These are phyloP conservation scores for Acacia acuminata DNA, from an alignment of 306 rosid genomes.

Conservation along the genomic window DNA sequence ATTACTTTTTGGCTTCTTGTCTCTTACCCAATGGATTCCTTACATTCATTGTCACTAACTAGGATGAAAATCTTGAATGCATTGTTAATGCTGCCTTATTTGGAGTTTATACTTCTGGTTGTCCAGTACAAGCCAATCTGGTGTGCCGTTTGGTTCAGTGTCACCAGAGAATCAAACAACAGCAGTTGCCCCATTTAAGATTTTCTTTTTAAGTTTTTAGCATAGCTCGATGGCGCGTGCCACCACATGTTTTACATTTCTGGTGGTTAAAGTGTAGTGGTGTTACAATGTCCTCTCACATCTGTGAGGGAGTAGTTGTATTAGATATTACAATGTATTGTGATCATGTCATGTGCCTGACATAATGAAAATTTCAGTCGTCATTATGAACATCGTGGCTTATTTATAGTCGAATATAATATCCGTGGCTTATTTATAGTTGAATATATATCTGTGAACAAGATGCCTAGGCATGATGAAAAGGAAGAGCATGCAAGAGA, in stretches of 20 bases:
- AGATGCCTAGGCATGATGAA: not conserved
- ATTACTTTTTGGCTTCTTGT: slow-evolving; percentile 26
- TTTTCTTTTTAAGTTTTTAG: not conserved
- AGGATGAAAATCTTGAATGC: slow-evolving; percentile 21
- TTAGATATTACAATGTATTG: not conserved
- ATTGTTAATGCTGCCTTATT: slow-evolving; percentile 24
- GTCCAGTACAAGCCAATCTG: not conserved
- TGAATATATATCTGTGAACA: not conserved
- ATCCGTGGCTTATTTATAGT: not conserved
- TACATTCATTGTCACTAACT: not conserved
- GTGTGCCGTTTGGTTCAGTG: not conserved
- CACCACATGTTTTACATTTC: not conserved
- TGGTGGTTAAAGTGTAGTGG: not conserved
- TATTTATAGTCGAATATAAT: not conserved
- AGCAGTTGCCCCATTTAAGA: not conserved
- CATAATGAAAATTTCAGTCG: not conserved
- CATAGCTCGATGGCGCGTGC: not conserved
- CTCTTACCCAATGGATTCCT: not conserved
- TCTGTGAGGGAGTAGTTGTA: not conserved
- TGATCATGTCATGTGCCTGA: not conserved
- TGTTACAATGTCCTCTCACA: not conserved
- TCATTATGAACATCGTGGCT: not conserved
- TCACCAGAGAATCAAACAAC: not conserved
- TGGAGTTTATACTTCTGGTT: not conserved
- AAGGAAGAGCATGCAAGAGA: not conserved